Evolutionary conservation across 768 basidiomycete species (phyloP), one percentile per base, ranked within the genome.

Genomic region (Galerina marginata): DNA sequence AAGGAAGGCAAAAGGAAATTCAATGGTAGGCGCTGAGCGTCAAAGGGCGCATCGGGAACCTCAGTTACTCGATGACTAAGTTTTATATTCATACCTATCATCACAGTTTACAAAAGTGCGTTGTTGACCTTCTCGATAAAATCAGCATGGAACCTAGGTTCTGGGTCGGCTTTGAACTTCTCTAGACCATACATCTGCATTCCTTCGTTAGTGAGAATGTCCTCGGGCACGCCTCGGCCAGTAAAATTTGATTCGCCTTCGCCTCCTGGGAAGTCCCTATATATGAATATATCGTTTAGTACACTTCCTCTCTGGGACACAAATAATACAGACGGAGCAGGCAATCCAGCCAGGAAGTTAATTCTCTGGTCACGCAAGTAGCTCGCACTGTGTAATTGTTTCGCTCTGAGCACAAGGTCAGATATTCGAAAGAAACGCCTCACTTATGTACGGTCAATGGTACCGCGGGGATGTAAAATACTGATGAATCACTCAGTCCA

Each of bases 391-490:
- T 37, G 52, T 25, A 26, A 54, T 23, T 23, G 56, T 37, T 58
- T 9, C 42, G 54, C 20, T n/a, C 42, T 23, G 33, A 51, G 25
- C 6, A 33, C 11, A 43, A 48, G 15, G 20, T 10, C 16, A 23
- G 53, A 50, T 6, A 14, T 37, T 12, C 23, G 10, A 6, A 9
- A 23, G 47, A 33, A 9, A 6, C 4, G 1, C 64, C 78, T 64
- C 60, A 84, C 82, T 84, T 86, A 61, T 79, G 70, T 26, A 79
- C 7, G 0, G 83, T 85, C 23, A 86, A 66, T 1, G 84, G 83
- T 0, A 78, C 81, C 10, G 84, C 81, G 9, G 84, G 85, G 40
- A 85, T 86, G 52, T 86, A 86, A 49, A 86, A 54, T 7, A 86
- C 84, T 0, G 84, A 84, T 0, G 84, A 86, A 65, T 86, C 84